phyloP scores from a whole-genome alignment of 805 yeast genomes.

The Starmerella etchellsii region DNA sequence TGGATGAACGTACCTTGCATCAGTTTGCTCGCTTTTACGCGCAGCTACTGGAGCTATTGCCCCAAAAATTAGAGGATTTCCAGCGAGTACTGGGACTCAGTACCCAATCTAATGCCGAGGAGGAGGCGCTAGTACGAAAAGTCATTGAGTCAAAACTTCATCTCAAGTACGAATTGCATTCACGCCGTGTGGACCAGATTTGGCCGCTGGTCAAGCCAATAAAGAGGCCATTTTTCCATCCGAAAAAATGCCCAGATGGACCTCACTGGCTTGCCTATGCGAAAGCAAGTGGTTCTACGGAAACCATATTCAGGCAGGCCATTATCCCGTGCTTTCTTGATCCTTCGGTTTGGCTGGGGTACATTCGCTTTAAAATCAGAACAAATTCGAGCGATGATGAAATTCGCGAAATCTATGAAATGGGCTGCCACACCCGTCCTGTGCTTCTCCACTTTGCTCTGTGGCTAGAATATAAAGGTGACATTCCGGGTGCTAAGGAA shows the following conservation, averaged over 20 bases:
- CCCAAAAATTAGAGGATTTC: neutral
- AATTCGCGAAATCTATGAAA: conserved; percentile 20
- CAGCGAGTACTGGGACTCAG: neutral
- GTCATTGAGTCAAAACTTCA: conserved; percentile 11
- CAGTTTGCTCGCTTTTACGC: conserved; percentile 71
- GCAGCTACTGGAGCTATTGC: conserved; percentile 18
- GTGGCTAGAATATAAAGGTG: conserved; percentile 20
- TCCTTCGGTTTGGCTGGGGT: conserved; percentile 57
- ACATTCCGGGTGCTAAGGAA: conserved; percentile 19
- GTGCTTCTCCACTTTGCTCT: conserved; percentile 24
- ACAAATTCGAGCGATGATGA: conserved; percentile 11
- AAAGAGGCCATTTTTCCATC: conserved; percentile 42
- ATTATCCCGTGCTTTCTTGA: conserved; percentile 40
- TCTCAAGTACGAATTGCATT: conserved; percentile 14
- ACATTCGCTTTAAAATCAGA: conserved; percentile 40
- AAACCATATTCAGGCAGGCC: conserved; percentile 55
- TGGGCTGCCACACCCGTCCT: conserved; percentile 18
- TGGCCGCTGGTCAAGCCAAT: conserved; percentile 66
- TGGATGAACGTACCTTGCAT: conserved; percentile 37
- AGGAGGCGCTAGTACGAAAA: conserved; percentile 4
- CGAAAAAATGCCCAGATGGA: conserved; percentile 36
- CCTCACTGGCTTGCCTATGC: conserved; percentile 53
- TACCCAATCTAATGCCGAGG: conserved; percentile 1
- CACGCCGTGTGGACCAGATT: conserved; percentile 37
- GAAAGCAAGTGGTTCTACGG: conserved; percentile 29